phyloP scores from a whole-genome alignment of 1,284 basidiomycete genomes.

The Malassezia furfur region DNA sequence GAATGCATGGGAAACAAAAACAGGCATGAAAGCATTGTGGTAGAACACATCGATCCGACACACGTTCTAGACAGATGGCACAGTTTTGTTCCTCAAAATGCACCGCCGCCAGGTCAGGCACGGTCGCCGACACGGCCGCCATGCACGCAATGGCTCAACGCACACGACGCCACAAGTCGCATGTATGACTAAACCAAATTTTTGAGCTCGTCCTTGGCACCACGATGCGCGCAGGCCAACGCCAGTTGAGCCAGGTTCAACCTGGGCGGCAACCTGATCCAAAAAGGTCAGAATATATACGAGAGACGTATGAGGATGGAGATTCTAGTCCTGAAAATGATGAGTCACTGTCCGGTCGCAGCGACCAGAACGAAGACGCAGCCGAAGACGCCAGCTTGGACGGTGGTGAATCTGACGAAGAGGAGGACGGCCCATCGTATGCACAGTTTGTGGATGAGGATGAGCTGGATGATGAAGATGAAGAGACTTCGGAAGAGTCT shows the following conservation, averaged over 20 bases:
- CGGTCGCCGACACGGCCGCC: background rate
- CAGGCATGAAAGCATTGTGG: constrained; percentile 17
- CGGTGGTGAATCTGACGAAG: constrained; percentile 8
- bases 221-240: background rate
- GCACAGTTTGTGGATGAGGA: constrained; percentile 37
- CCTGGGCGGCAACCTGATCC: background rate
- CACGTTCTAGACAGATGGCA: constrained; percentile 12
- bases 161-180: too few species aligned
- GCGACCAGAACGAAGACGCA: background rate
- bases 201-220: background rate
- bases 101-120: background rate
- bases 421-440: constrained; percentile 10
- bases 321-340: too few species aligned
- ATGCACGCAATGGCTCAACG: background rate
- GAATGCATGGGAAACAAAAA: constrained; percentile 13
- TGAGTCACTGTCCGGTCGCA: background rate
- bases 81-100: constrained; percentile 9
- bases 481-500: constrained; percentile 17
- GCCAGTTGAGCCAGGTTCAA: background rate
- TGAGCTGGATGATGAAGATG: constrained; percentile 52
- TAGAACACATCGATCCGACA: constrained; percentile 10
- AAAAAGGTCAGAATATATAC: constrained; percentile 5
- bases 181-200: constrained; percentile 3
- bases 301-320: constrained; percentile 3
- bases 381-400: background rate